Base-by-base conservation (phyloP, 768 basidiomycete species). In the Suillus weaverae region DNA sequence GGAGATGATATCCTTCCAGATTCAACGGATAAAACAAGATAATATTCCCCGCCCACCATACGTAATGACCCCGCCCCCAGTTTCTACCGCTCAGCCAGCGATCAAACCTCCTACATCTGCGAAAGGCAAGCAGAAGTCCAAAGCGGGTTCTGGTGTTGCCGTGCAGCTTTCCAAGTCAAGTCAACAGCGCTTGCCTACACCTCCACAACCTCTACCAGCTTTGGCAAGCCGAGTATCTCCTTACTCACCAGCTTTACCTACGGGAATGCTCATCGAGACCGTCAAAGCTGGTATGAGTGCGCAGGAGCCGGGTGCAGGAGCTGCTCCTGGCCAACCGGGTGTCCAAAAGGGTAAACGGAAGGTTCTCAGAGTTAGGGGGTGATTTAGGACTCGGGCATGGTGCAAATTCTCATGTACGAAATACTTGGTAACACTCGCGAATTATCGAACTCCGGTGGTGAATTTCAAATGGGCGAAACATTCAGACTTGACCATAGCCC, bases 201-300 rank as follows among this genome's bases (percentile, higher is more conserved):
- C 95, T 10, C 94, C 95, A 62, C 83, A 86, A 66, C 92, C 92
- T 20, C 81, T 85, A 53, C 94, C 92, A 1, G 81, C 88, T 20
- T 79, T 96, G 30, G 83, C 89, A 18, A 87, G 81, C 68, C 85
- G 95, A 41, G 81, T 94, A 22, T 93, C 92, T 9, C 82, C 88
- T 3, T 93, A 94, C 70, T 92, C 91, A 2, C 94, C 94, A 9
- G 85, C 89, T 10, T 78, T 94, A 10, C 85, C 89, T 41, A 83
- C 88, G 0, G 93, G 93, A 7, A 85, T 94, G 51, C 83, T 95
- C 39, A 81, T 97, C 41, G 90, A 94, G 44, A 86, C 92, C 0
- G 84, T 95, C 44, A 95, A 94, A 75, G 91, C 93, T 0, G 94
- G 93, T 1, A 88, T 95, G 86, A 92, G 83, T 70, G 84, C 88